Evolutionary conservation across 2,329 filamentous ascomycete genomes (phyloP).

Genomic region (Sporothrix pseudoabietina): DNA sequence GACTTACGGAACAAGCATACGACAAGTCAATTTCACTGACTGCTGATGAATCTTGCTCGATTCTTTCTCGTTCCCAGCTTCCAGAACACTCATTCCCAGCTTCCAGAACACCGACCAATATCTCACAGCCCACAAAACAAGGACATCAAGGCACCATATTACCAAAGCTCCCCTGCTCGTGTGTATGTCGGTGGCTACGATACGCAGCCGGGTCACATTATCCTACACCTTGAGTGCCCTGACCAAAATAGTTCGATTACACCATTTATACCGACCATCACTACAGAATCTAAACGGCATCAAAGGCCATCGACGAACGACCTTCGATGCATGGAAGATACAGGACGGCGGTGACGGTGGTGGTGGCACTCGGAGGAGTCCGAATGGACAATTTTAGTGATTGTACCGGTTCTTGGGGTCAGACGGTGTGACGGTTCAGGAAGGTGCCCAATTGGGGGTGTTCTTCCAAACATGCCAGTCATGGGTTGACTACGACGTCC

Average conservation of each 20-base stretch:
- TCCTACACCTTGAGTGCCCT: no score
- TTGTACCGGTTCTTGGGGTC: neutral
- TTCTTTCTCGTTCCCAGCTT: neutral
- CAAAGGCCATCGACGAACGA: neutral
- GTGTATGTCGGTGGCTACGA: neutral
- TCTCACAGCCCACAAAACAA: neutral
- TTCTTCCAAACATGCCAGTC: neutral
- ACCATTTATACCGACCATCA: no score
- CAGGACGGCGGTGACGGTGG: neutral
- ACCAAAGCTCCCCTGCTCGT: no score
- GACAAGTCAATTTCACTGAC: neutral
- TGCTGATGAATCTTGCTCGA: neutral
- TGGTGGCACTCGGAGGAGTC: constrained; percentile 5
- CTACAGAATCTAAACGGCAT: no score
- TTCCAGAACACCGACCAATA: neutral
- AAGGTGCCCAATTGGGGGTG: neutral
- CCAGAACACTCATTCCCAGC: neutral
- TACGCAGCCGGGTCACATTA: no score
- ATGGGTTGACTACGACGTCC: no score
- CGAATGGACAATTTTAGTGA: constrained; percentile 6
- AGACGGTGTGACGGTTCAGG: constrained; percentile 1
- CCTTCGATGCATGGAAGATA: neutral
- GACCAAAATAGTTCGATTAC: no score
- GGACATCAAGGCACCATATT: neutral
- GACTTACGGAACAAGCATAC: neutral